These are phyloP conservation scores for Calycina marina DNA, from an alignment of 2,329 filamentous ascomycete species.

Conservation along the genomic window DNA sequence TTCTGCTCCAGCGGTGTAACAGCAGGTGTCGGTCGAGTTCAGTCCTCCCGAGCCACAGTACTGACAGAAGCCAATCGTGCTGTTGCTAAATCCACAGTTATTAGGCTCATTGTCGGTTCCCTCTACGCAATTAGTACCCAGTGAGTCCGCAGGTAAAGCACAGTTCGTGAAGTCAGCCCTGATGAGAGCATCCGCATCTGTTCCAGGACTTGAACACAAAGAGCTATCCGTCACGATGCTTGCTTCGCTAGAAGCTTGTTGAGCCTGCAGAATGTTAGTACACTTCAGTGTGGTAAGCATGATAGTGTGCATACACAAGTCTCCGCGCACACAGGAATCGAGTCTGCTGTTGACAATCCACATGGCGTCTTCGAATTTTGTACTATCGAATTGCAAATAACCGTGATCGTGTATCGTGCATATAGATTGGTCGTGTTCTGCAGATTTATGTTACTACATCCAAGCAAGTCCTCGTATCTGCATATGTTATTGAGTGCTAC, in stretches of 20 bases:
- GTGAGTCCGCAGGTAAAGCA: conserved; percentile 63
- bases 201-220: conserved; percentile 54
- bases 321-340: conserved; percentile 73
- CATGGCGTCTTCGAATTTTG: conserved; percentile 72
- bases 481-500: conserved; percentile 18
- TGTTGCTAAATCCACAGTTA: conserved; percentile 73
- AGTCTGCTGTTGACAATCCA: conserved; percentile 44
- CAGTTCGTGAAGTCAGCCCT: conserved; percentile 88
- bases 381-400: conserved; percentile 86
- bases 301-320: conserved; percentile 50
- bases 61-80: conserved; percentile 63
- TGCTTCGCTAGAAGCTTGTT: conserved; percentile 80
- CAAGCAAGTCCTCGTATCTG: conserved; percentile 71
- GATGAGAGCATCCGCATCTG: conserved; percentile 60
- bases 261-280: conserved; percentile 37
- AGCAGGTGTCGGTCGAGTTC: conserved; percentile 93
- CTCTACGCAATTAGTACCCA: conserved; percentile 62
- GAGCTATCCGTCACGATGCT: conserved; percentile 60
- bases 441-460: conserved; percentile 64
- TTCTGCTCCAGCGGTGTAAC: conserved; percentile 66
- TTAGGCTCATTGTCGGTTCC: conserved; percentile 67
- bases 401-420: conserved; percentile 81
- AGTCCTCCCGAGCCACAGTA: conserved; percentile 74
- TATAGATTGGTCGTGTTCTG: conserved; percentile 72
- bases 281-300: not conserved